These are phyloP conservation scores for Fomitopsis palustris DNA, from an alignment of 1,284 basidiomycete genomes.

Conservation along the genomic window DNA sequence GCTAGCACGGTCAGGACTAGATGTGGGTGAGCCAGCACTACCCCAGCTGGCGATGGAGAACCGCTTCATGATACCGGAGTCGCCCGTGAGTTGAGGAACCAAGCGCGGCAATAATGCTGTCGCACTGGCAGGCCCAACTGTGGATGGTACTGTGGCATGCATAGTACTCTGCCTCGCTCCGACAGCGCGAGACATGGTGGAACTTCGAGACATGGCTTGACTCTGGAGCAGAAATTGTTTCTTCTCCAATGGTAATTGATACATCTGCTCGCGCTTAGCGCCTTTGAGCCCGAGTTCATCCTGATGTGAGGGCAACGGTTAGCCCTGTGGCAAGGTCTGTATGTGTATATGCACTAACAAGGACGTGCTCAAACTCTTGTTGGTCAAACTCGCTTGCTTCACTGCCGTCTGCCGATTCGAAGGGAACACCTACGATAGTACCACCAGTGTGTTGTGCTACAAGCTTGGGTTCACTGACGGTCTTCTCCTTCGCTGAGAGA, in stretches of 20 bases:
- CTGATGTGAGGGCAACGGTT: conserved; percentile 28
- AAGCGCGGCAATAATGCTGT: conserved; percentile 52
- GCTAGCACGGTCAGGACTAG: conserved; percentile 31
- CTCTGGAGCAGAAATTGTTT: conserved; percentile 70
- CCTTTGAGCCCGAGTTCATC: conserved; percentile 75
- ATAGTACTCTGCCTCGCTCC: conserved; percentile 24
- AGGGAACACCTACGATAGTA: conserved; percentile 11
- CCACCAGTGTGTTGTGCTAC: conserved; percentile 41
- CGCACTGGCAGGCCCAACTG: conserved; percentile 60
- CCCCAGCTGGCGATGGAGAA: conserved; percentile 73
- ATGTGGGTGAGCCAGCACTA: conserved; percentile 31
- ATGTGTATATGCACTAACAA: conserved; percentile 43
- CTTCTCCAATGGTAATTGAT: conserved; percentile 58
- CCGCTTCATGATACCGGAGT: conserved; percentile 63
- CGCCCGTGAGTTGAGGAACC: conserved; percentile 68
- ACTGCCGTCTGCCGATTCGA: conserved; percentile 6
- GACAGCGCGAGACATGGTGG: conserved; percentile 32
- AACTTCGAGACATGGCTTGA: conserved; percentile 33
- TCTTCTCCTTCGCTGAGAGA: conserved; percentile 41
- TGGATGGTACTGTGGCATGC: conserved; percentile 33
- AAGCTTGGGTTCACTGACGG: conserved; percentile 65
- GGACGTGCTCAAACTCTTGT: conserved; percentile 54
- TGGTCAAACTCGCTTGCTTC: conserved; percentile 42
- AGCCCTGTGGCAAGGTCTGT: not conserved
- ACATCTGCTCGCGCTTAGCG: conserved; percentile 63